Percentiles rank a stretch among this genome's conserved stretches.
These are phyloP conservation scores for Mycena latifolia DNA, from an alignment of 768 basidiomycete genomes.

Conservation along the genomic window DNA sequence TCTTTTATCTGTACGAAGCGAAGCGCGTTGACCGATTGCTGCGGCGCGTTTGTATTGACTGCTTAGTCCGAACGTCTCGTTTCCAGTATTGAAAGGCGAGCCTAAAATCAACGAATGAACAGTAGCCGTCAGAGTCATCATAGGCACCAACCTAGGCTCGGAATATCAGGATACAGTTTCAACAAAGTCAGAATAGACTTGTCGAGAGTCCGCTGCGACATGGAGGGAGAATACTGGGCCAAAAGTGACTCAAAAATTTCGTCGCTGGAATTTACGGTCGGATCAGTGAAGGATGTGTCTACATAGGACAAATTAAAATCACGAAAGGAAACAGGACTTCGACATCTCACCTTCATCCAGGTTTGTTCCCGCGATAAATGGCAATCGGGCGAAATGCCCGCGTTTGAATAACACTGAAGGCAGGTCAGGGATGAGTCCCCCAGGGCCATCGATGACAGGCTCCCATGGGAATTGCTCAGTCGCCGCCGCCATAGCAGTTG, in stretches of 20 bases:
- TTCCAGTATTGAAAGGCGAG: constrained; percentile 56
- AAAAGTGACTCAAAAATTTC: constrained; percentile 37
- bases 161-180: constrained; percentile 55
- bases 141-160: constrained; percentile 41
- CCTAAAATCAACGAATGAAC: constrained; percentile 40
- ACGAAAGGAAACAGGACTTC: background rate
- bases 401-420: constrained; percentile 48
- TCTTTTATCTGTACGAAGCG: background rate
- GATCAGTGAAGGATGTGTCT: constrained; percentile 49
- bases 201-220: constrained; percentile 32
- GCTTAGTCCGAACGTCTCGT: constrained; percentile 58
- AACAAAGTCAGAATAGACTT: constrained; percentile 41
- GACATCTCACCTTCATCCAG: constrained; percentile 58
- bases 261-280: constrained; percentile 40
- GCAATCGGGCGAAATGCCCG: constrained; percentile 52
- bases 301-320: background rate
- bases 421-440: constrained; percentile 53
- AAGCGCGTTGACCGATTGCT: constrained; percentile 19
- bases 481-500: constrained; percentile 38
- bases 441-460: constrained; percentile 56
- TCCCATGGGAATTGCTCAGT: constrained; percentile 45
- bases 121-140: background rate
- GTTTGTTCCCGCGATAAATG: constrained; percentile 60
- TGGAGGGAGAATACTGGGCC: constrained; percentile 42
- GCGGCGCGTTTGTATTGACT: constrained; percentile 52